Evolutionary conservation across 2,329 filamentous ascomycete species (phyloP).

Genomic region (Aspergillus fumigatiaffinis): DNA sequence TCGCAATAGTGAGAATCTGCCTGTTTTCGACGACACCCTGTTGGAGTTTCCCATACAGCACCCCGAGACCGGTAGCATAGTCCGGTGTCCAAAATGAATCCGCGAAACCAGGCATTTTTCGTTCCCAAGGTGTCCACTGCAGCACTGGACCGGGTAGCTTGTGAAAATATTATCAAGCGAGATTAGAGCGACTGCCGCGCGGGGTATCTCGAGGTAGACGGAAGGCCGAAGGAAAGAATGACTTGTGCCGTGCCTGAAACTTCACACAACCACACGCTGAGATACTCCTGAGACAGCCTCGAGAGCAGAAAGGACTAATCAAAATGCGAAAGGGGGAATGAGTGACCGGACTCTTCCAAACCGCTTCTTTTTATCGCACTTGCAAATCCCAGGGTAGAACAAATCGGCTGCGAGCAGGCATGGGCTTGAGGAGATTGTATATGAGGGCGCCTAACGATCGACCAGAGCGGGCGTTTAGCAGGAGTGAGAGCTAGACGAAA

Average conservation of each 20-base stretch:
- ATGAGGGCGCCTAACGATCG: conserved; percentile 16
- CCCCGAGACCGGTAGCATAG: conserved; percentile 92
- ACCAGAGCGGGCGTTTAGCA: conserved; percentile 1
- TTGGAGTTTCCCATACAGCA: conserved; percentile 93
- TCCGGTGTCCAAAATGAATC: conserved; percentile 98
- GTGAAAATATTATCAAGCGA: neutral
- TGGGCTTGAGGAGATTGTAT: conserved; percentile 10
- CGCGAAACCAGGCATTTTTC: conserved; percentile 75
- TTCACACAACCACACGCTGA: neutral
- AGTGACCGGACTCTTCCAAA: conserved; percentile 11
- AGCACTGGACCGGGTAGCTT: neutral
- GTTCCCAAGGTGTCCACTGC: neutral
- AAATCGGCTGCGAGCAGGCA: conserved; percentile 10
- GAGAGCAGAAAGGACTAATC: neutral
- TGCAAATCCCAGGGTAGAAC: conserved; percentile 8
- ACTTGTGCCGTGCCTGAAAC: neutral
- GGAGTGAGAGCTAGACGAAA: conserved; percentile 2
- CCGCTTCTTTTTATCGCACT: conserved; percentile 5
- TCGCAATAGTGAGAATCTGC: conserved; percentile 85
- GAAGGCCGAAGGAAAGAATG: neutral
- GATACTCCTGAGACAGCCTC: neutral
- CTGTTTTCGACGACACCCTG: conserved; percentile 94
- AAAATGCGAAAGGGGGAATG: neutral
- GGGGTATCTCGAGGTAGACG: neutral
- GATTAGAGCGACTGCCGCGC: neutral